phyloP scores from a whole-genome alignment of 164 flowering plant species.

The Pachysandra terminalis region DNA sequence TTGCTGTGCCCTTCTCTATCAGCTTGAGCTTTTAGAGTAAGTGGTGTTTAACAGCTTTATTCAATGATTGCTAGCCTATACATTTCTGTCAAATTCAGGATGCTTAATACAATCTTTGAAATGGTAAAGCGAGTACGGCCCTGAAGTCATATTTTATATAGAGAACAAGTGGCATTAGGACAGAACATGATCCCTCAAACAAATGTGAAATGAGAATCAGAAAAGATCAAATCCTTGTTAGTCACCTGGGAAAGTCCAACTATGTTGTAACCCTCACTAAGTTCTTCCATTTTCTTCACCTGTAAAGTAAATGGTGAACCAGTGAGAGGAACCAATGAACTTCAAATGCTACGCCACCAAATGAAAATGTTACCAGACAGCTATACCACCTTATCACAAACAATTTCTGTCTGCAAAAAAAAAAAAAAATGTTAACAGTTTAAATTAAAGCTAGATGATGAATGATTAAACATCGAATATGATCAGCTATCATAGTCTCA shows the following conservation, averaged over 20 bases:
- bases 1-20: too few species aligned
- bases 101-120: background rate
- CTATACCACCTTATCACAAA: slow-evolving; percentile 70
- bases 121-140: background rate
- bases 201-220: background rate
- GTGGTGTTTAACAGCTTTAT: too few species aligned
- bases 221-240: background rate
- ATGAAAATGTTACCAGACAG: slow-evolving; percentile 10
- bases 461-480: background rate
- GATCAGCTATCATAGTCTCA: background rate
- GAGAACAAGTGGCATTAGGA: background rate
- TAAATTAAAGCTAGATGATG: slow-evolving; percentile 3
- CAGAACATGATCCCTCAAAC: background rate
- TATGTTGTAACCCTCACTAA: slow-evolving; percentile 80
- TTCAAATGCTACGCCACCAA: slow-evolving; percentile 3
- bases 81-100: background rate
- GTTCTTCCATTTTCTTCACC: slow-evolving; percentile 85
- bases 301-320: slow-evolving; percentile 25
- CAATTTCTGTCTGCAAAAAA: slow-evolving; percentile 54
- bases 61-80: background rate
- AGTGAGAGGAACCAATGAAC: slow-evolving; percentile 6
- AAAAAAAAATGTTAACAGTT: background rate
- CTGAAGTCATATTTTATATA: background rate
- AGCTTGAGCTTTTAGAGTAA: too few species aligned
- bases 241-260: slow-evolving; percentile 98